Percentiles rank a stretch among this genome's conserved stretches.
Evolutionary conservation across 306 rosid species (phyloP).

Genomic region (Spatholobus suberectus): DNA sequence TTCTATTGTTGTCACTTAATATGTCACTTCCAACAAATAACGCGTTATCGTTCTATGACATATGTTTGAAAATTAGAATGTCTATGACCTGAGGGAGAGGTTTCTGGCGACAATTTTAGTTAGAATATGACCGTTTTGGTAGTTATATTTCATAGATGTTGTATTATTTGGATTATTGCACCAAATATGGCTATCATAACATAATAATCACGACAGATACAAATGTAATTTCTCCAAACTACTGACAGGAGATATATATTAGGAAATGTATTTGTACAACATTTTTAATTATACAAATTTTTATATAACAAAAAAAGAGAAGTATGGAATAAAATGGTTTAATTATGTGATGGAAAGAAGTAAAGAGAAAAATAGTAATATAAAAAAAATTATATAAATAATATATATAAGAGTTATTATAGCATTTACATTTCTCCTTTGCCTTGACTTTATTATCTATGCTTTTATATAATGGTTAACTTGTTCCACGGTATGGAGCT

Average conservation of each 20-base stretch:
- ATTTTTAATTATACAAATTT: not conserved
- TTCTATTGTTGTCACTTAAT: not conserved
- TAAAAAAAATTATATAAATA: not conserved
- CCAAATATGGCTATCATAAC: not conserved
- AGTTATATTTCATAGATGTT: constrained; percentile 30
- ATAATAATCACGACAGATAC: not conserved
- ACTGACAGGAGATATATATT: not conserved
- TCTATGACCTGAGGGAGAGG: not conserved
- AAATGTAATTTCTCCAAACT: constrained; percentile 3
- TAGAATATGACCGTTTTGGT: constrained; percentile 21
- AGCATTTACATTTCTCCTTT: too few relatives aligned
- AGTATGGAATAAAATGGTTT: not conserved
- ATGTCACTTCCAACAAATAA: constrained; percentile 38
- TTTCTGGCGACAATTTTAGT: constrained; percentile 32
- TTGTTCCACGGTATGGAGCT: too few relatives aligned
- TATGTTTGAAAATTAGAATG: constrained; percentile 19
- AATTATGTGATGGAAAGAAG: not conserved
- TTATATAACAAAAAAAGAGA: not conserved
- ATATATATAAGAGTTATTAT: too few relatives aligned
- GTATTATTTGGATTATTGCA: constrained; percentile 11
- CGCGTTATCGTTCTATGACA: constrained; percentile 29
- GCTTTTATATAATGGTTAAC: too few relatives aligned
- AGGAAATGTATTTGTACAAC: not conserved
- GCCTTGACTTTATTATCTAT: too few relatives aligned
- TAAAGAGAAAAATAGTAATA: not conserved